These are phyloP conservation scores for Plectosphaerella plurivora DNA, from an alignment of 2,329 filamentous ascomycete genomes.

Conservation along the genomic window DNA sequence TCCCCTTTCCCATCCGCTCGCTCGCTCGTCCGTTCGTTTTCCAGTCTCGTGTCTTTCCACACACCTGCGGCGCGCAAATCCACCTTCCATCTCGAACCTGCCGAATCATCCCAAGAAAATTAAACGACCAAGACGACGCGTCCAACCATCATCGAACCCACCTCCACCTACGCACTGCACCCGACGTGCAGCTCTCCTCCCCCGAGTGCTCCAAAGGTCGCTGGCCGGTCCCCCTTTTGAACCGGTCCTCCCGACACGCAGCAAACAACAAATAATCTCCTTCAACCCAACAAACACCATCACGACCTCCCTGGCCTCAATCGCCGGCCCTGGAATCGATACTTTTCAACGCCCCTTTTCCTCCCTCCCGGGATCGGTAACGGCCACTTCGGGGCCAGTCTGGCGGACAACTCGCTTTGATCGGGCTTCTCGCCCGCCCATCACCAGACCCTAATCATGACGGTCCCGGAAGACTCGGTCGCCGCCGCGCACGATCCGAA, in stretches of 20 bases:
- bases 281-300: not conserved
- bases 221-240: slow-evolving; percentile 6
- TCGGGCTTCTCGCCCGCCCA: slow-evolving; percentile 24
- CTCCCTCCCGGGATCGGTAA: slow-evolving; percentile 7
- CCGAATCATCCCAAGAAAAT: too few relatives aligned
- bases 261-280: not conserved
- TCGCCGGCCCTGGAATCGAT: slow-evolving; percentile 2
- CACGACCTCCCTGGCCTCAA: not conserved
- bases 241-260: not conserved
- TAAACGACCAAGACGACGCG: not conserved
- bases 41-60: slow-evolving; percentile 1
- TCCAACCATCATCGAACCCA: not conserved
- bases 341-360: not conserved
- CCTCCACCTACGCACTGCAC: not conserved
- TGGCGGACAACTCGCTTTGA: slow-evolving; percentile 36
- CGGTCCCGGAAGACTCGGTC: not conserved
- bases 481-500: not conserved
- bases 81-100: not conserved
- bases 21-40: slow-evolving; percentile 1
- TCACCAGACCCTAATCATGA: slow-evolving; percentile 17
- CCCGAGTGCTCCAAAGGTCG: slow-evolving; percentile 2
- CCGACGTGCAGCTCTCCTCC: too few relatives aligned
- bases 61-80: not conserved
- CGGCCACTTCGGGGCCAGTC: slow-evolving; percentile 27
- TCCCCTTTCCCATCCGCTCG: slow-evolving; percentile 12